Conservation (phyloP, 1,284 basidiomycete genomes). For the Cutaneotrichosporon sp. region DNA sequence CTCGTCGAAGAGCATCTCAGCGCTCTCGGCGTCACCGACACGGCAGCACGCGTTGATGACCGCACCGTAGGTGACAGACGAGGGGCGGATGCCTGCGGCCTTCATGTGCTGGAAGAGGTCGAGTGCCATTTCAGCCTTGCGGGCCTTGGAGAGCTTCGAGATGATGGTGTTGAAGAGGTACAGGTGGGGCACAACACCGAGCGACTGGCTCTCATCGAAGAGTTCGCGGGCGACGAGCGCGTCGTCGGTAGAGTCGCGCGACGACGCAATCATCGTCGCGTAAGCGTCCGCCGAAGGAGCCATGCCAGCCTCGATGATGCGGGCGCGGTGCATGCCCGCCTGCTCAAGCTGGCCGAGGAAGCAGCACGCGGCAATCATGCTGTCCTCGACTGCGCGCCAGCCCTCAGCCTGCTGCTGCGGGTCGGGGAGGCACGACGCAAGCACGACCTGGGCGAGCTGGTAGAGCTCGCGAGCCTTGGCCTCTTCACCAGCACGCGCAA, state of each 20-base stretch:
- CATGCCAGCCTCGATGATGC: conserved; percentile 74
- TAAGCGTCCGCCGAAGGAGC: conserved; percentile 84
- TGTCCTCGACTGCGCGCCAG: conserved; percentile 80
- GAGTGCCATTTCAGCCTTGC: conserved; percentile 83
- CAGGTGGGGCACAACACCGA: conserved; percentile 71
- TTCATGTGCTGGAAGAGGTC: conserved; percentile 81
- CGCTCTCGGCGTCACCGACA: conserved; percentile 82
- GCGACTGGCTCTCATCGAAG: conserved; percentile 72
- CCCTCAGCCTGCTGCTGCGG: conserved; percentile 53
- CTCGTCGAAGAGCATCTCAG: conserved; percentile 79
- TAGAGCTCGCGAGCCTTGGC: conserved; percentile 68
- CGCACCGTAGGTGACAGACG: conserved; percentile 91
- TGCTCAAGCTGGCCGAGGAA: conserved; percentile 74
- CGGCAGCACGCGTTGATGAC: conserved; percentile 88
- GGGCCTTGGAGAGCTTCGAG: conserved; percentile 85
- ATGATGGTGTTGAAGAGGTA: conserved; percentile 96
- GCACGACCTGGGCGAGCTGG: conserved; percentile 64
- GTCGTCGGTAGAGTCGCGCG: conserved; percentile 92
- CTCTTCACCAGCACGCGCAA: conserved; percentile 65
- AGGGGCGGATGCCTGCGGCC: conserved; percentile 61
- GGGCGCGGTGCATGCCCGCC: conserved; percentile 75
- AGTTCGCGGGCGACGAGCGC: conserved; percentile 78
- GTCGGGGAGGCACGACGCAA: conserved; percentile 52
- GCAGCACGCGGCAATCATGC: conserved; percentile 80
- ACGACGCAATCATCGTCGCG: conserved; percentile 78